These are phyloP conservation scores for Sporobolomyces pararoseus DNA, from an alignment of 768 basidiomycete species.

Conservation along the genomic window DNA sequence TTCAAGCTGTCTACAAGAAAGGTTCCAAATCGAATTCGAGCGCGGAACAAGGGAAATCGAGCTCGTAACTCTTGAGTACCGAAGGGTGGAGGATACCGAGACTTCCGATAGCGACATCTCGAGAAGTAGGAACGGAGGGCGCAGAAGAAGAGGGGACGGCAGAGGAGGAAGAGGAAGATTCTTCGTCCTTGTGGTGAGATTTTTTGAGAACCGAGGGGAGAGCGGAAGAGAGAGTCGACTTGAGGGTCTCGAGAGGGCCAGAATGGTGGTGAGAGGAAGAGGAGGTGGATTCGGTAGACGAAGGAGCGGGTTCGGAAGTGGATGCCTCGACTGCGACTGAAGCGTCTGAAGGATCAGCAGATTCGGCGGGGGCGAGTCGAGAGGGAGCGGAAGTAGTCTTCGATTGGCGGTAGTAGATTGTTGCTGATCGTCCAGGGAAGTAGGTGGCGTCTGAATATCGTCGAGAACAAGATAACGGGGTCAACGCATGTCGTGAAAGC, in stretches of 20 bases:
- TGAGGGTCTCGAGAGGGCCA: constrained; percentile 48
- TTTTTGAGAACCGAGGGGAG: constrained; percentile 46
- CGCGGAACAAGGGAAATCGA: constrained; percentile 87
- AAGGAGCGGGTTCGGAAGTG: constrained; percentile 38
- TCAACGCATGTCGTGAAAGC: neutral
- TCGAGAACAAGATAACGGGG: too few species aligned
- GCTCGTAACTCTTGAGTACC: constrained; percentile 88
- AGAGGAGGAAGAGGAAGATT: neutral
- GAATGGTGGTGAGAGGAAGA: too few species aligned
- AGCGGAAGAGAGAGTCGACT: constrained; percentile 55
- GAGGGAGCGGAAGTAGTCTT: constrained; percentile 23
- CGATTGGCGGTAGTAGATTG: constrained; percentile 70
- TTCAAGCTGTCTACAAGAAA: constrained; percentile 79
- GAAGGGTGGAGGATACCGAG: constrained; percentile 89
- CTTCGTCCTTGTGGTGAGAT: too few species aligned
- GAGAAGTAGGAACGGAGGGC: neutral
- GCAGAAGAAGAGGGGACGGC: neutral
- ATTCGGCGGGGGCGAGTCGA: constrained; percentile 41
- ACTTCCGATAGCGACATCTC: constrained; percentile 75
- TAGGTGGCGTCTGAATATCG: constrained; percentile 90
- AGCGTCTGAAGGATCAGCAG: constrained; percentile 37
- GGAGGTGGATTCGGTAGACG: constrained; percentile 22
- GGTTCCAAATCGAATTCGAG: constrained; percentile 92
- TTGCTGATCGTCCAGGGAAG: constrained; percentile 92
- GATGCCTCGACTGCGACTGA: constrained; percentile 27